A percentile compares a stretch with the other conserved stretches of the same genome.
phyloP scores from a whole-genome alignment of 2,329 filamentous ascomycete genomes.

The Pseudogymnoascus sp. region DNA sequence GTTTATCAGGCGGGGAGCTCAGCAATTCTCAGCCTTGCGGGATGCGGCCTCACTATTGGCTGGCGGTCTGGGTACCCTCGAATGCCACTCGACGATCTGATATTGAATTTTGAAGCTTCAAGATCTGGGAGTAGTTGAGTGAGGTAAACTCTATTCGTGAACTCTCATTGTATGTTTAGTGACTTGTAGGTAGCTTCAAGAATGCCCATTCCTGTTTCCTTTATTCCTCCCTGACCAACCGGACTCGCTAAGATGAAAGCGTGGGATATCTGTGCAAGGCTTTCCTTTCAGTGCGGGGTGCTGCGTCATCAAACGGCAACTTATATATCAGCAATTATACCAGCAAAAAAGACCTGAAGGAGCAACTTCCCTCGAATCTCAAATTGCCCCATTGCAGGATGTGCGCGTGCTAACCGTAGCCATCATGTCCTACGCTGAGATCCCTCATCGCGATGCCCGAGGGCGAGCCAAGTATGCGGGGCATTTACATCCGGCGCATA shows the following conservation, averaged over 20 bases:
- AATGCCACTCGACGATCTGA: background rate
- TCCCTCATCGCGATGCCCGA: constrained; percentile 1
- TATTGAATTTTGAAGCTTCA: background rate
- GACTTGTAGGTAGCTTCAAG: background rate
- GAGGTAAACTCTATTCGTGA: background rate
- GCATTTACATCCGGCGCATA: background rate
- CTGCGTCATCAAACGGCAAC: background rate
- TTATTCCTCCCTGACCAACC: background rate
- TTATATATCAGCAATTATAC: background rate
- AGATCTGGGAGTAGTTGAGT: background rate
- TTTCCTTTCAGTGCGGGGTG: constrained; percentile 1
- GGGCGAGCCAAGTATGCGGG: background rate
- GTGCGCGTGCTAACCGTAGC: background rate
- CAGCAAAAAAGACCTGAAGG: background rate
- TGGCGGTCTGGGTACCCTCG: background rate
- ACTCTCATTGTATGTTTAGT: background rate
- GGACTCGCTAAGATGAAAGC: background rate
- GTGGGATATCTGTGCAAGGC: background rate
- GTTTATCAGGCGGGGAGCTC: background rate
- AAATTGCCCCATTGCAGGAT: background rate
- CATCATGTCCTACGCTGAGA: background rate
- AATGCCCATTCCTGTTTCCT: background rate
- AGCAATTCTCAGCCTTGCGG: background rate
- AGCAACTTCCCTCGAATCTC: background rate
- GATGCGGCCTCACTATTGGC: background rate